Conservation (phyloP, 1,139 yeast genomes). For the Yamadazyma atlantica region DNA sequence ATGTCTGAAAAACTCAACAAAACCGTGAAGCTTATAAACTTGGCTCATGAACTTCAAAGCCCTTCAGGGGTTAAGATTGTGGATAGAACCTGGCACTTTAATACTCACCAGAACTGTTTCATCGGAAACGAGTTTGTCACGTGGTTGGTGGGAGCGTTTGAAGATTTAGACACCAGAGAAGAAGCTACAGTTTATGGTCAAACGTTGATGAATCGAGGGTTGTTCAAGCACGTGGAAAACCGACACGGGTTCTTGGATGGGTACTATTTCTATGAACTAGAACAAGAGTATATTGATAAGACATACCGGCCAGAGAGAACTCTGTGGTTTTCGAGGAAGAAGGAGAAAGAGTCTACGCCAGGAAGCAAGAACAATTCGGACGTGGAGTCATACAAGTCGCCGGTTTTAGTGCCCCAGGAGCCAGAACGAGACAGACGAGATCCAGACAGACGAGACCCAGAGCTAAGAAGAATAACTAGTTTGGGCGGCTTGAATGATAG, state of each 20-base stretch:
- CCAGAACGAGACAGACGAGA: no score
- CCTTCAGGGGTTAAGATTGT: constrained; percentile 62
- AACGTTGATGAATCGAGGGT: constrained; percentile 62
- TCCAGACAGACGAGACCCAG: no score
- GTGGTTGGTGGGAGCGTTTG: constrained; percentile 79
- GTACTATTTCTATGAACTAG: constrained; percentile 80
- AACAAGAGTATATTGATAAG: constrained; percentile 52
- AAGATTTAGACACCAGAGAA: constrained; percentile 76
- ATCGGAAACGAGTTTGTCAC: constrained; percentile 82
- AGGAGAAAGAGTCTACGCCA: constrained; percentile 16
- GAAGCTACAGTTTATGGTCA: constrained; percentile 85
- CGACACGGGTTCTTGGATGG: constrained; percentile 89
- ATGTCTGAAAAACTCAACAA: constrained; percentile 38
- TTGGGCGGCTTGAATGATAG: constrained; percentile 21
- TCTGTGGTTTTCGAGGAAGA: constrained; percentile 38
- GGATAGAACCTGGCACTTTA: constrained; percentile 92
- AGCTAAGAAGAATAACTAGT: constrained; percentile 25
- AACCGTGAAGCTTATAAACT: constrained; percentile 34
- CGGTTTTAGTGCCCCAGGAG: constrained; percentile 22
- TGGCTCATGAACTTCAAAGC: constrained; percentile 70
- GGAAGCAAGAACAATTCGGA: constrained; percentile 27
- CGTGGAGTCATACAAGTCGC: constrained; percentile 28
- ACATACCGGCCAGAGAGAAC: constrained; percentile 19
- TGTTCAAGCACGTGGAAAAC: constrained; percentile 78
- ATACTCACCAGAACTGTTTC: constrained; percentile 73